Evolutionary conservation across 2,329 filamentous ascomycete genomes (phyloP).

Genomic region (Daldinia sp.): DNA sequence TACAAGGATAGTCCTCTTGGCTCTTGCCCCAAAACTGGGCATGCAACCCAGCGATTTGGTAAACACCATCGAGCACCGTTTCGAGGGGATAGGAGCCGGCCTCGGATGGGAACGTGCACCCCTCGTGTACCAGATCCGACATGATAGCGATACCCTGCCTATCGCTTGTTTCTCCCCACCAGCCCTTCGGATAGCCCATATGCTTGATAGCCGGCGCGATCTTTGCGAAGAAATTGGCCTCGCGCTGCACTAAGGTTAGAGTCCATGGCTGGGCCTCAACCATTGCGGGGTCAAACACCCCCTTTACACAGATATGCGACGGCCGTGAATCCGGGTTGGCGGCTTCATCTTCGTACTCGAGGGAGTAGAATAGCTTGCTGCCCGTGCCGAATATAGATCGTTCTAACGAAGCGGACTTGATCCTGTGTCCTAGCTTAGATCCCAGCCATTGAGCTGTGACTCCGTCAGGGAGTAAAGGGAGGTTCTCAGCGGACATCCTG

Average conservation of each 20-base stretch:
- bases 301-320: conserved; percentile 49
- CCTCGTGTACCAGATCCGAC: conserved; percentile 47
- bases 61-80: conserved; percentile 48
- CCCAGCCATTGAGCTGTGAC: conserved; percentile 43
- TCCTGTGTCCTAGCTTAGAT: conserved; percentile 41
- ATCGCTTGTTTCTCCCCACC: conserved; percentile 49
- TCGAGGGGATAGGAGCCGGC: conserved; percentile 45
- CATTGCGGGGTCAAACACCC: conserved; percentile 50
- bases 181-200: conserved; percentile 48
- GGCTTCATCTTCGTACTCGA: conserved; percentile 35
- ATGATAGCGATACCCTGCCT: conserved; percentile 52
- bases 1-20: conserved; percentile 38
- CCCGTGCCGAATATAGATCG: conserved; percentile 41
- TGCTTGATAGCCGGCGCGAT: conserved; percentile 46
- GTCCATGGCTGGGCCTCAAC: conserved; percentile 47
- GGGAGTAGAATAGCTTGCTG: conserved; percentile 44
- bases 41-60: conserved; percentile 53
- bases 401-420: conserved; percentile 39
- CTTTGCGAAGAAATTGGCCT: conserved; percentile 50
- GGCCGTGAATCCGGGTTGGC: conserved; percentile 26
- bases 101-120: conserved; percentile 48
- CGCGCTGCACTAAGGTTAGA: conserved; percentile 45
- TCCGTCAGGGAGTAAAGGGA: conserved; percentile 40
- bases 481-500: conserved; percentile 16
- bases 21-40: conserved; percentile 50